Evolutionary conservation across 805 yeast genomes (phyloP).

Genomic region (Monosporozyma aerobia): DNA sequence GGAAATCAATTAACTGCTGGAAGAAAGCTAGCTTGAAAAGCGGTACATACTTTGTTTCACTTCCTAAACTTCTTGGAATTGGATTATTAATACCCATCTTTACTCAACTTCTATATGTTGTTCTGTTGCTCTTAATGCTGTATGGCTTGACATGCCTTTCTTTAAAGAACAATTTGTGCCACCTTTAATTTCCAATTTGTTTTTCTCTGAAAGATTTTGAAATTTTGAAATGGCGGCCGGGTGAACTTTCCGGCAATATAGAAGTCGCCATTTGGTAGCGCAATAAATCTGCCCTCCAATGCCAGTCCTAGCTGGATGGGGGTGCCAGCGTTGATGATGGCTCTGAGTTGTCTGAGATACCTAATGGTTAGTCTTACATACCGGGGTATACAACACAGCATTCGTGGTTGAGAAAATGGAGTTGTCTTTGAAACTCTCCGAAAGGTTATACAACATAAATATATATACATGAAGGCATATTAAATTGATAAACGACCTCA

Average conservation of each 20-base stretch:
- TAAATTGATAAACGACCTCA: not conserved
- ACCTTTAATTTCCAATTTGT: not conserved
- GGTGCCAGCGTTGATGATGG: no score
- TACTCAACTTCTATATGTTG: not conserved
- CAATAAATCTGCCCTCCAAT: no score
- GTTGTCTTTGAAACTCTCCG: not conserved
- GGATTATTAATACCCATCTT: constrained; percentile 85
- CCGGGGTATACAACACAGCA: no score
- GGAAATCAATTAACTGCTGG: not conserved
- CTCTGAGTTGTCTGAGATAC: no score
- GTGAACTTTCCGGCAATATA: not conserved
- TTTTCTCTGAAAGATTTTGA: not conserved
- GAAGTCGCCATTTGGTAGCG: not conserved
- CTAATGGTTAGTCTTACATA: no score
- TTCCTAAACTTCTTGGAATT: constrained; percentile 77
- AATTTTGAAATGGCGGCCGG: not conserved
- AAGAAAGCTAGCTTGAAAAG: not conserved
- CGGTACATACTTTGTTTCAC: constrained; percentile 68
- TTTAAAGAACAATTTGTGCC: not conserved
- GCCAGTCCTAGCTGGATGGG: no score
- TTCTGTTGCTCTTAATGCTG: not conserved
- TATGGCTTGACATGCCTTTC: not conserved
- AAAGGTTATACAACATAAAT: not conserved
- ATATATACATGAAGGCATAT: not conserved
- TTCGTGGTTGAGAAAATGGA: no score